Percentiles rank a stretch among this genome's conserved stretches.
These are phyloP conservation scores for Carex cristatella DNA, from an alignment of 176 grass and related monocot genomes.

Conservation along the genomic window DNA sequence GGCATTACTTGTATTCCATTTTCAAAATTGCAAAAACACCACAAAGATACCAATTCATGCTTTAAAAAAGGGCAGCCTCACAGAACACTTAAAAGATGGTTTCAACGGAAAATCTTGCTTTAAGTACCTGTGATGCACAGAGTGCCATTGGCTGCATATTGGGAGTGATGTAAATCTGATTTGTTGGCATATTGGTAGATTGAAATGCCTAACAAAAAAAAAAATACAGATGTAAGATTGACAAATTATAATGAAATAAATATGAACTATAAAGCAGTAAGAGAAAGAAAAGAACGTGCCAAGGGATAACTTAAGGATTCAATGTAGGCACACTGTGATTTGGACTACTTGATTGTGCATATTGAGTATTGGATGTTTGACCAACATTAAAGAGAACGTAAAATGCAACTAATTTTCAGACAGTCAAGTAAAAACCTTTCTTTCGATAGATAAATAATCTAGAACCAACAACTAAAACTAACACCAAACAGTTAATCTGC, in stretches of 20 bases:
- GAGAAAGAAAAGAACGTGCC: not conserved
- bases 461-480: not conserved
- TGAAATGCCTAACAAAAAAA: conserved; percentile 34
- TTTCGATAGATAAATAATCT: not conserved
- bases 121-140: conserved; percentile 64
- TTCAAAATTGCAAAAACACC: not conserved
- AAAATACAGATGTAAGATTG: not conserved
- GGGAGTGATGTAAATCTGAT: conserved; percentile 57
- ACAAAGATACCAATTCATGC: not conserved
- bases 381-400: not conserved
- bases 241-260: not conserved
- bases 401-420: not conserved
- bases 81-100: not conserved
- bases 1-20: not conserved
- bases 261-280: not conserved
- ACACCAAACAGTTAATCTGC: not conserved
- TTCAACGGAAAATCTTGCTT: not conserved
- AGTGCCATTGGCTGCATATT: conserved; percentile 54
- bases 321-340: not conserved
- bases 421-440: not conserved
- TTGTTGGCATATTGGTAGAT: conserved; percentile 40
- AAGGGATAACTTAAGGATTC: not conserved
- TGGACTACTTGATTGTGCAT: not conserved
- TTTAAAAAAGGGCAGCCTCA: not conserved
- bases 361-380: not conserved